phyloP scores from a whole-genome alignment of 805 yeast species.

The Suhomyces prunicola region DNA sequence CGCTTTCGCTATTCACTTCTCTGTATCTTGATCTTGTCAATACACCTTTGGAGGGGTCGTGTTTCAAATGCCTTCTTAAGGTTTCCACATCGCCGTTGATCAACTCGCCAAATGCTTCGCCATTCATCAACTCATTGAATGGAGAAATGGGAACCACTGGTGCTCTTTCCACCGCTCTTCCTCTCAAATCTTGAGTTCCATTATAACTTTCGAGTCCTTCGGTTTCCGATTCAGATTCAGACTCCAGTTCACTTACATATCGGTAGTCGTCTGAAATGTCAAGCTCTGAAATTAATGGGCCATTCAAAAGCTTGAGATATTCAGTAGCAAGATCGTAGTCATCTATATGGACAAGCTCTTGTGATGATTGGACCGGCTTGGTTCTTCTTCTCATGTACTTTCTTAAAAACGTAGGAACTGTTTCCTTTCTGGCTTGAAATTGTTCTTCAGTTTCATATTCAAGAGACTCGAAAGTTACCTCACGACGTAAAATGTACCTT shows the following conservation, averaged over 20 bases:
- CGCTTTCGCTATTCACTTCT: not conserved
- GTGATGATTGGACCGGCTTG: slow-evolving; percentile 1
- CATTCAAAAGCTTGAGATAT: slow-evolving; percentile 22
- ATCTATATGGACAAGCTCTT: slow-evolving; percentile 12
- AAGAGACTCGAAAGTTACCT: not conserved
- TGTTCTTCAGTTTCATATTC: slow-evolving; percentile 5
- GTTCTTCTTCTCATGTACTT: slow-evolving; percentile 23
- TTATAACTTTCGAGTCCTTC: not conserved
- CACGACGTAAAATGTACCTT: not conserved
- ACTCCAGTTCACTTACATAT: slow-evolving; percentile 4
- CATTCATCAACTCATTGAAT: slow-evolving; percentile 21
- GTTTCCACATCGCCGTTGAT: slow-evolving; percentile 16
- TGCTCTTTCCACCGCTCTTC: not conserved
- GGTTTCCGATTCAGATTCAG: slow-evolving; percentile 6
- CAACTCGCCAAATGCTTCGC: slow-evolving; percentile 25
- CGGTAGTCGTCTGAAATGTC: slow-evolving; percentile 34
- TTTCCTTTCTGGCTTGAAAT: slow-evolving; percentile 5
- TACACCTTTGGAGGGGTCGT: slow-evolving; percentile 15
- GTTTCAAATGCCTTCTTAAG: slow-evolving; percentile 26
- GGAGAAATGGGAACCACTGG: not conserved
- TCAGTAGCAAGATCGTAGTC: slow-evolving; percentile 13
- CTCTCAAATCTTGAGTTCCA: not conserved
- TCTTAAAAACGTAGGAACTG: slow-evolving; percentile 28
- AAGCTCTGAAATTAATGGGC: slow-evolving; percentile 32
- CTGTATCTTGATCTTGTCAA: slow-evolving; percentile 35